A percentile compares a stretch with the other conserved stretches of the same genome.
Conservation (phyloP, 73 alveolate genomes). For the Diophrys sp. region DNA sequence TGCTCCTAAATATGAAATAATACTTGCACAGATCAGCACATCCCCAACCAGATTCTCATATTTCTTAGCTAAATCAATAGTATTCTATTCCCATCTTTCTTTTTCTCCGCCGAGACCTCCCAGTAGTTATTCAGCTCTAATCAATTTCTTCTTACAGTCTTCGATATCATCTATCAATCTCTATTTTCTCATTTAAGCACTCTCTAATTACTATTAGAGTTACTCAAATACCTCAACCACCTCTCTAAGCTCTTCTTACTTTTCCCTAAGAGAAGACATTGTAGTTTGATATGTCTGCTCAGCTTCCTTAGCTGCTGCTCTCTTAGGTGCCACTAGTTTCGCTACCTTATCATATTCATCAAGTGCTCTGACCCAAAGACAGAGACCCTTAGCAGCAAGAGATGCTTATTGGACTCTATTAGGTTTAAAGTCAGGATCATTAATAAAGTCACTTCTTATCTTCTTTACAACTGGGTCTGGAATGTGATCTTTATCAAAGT, state of each 20-base stretch:
- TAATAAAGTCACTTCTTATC: slow-evolving; percentile 50
- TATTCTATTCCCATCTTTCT: slow-evolving; percentile 65
- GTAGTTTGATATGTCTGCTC: slow-evolving; percentile 67
- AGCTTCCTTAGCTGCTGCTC: slow-evolving; percentile 37
- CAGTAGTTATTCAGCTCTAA: slow-evolving; percentile 56
- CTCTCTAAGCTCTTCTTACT: slow-evolving; percentile 69
- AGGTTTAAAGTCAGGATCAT: slow-evolving; percentile 68
- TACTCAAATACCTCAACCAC: slow-evolving; percentile 78
- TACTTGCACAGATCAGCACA: slow-evolving; percentile 82
- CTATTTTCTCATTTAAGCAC: slow-evolving; percentile 74
- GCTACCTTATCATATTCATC: slow-evolving; percentile 63
- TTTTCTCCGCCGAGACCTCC: slow-evolving; percentile 70
- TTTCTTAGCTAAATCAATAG: slow-evolving; percentile 31
- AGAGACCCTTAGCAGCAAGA: slow-evolving; percentile 63
- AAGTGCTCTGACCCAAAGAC: slow-evolving; percentile 79
- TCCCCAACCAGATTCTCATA: slow-evolving; percentile 71
- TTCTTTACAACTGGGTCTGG: slow-evolving; percentile 70
- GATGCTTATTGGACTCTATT: slow-evolving; percentile 77
- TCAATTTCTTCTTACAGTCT: slow-evolving; percentile 61
- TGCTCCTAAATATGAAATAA: slow-evolving; percentile 98
- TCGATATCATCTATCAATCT: slow-evolving; percentile 74
- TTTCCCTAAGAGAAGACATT: slow-evolving; percentile 52
- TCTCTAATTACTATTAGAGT: slow-evolving; percentile 72
- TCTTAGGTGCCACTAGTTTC: slow-evolving; percentile 57
- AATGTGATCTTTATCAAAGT: slow-evolving; percentile 71